Conservation (phyloP, 371 early-diverging fungal genomes). For the Zychaea mexicana region DNA sequence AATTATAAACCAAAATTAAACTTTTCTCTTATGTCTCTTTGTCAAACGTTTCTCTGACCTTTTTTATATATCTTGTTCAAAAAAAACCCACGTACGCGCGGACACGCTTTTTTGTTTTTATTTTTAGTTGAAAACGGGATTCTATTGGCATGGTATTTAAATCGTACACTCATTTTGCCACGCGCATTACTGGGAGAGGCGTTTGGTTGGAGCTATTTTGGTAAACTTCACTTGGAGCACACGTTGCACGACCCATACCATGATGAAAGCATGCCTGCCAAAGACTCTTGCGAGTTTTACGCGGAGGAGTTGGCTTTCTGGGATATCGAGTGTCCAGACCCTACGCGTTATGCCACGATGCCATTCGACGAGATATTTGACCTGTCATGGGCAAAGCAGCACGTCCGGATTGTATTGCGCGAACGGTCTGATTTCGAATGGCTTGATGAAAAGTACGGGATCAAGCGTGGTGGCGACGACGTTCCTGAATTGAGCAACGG, state of each 20-base stretch:
- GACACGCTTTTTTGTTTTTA: not conserved
- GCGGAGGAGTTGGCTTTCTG: constrained; percentile 11
- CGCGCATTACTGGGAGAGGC: constrained; percentile 54
- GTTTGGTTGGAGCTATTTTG: constrained; percentile 49
- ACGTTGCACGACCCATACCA: constrained; percentile 29
- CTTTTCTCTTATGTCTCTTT: too few relatives aligned
- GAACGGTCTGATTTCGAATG: constrained; percentile 41
- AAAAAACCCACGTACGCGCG: too few relatives aligned
- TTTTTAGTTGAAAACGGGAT: constrained; percentile 60
- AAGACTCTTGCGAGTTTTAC: constrained; percentile 15
- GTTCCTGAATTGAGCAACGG: constrained; percentile 19
- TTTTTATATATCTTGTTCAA: too few relatives aligned
- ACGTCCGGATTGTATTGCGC: constrained; percentile 38
- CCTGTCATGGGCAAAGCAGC: constrained; percentile 44
- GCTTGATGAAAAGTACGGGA: constrained; percentile 33
- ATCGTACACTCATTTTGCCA: constrained; percentile 52
- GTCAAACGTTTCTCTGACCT: too few relatives aligned
- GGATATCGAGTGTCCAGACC: constrained; percentile 33
- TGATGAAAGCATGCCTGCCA: constrained; percentile 10
- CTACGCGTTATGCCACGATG: constrained; percentile 26
- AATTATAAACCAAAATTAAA: too few relatives aligned
- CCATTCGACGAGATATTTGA: constrained; percentile 50
- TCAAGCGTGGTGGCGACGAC: constrained; percentile 17
- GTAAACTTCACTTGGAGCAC: constrained; percentile 39
- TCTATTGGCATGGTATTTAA: constrained; percentile 53